Evolutionary conservation across 2,329 filamentous ascomycete species (phyloP), one percentile per base, ranked within the genome.

Genomic region (Epichloe hybrida): DNA sequence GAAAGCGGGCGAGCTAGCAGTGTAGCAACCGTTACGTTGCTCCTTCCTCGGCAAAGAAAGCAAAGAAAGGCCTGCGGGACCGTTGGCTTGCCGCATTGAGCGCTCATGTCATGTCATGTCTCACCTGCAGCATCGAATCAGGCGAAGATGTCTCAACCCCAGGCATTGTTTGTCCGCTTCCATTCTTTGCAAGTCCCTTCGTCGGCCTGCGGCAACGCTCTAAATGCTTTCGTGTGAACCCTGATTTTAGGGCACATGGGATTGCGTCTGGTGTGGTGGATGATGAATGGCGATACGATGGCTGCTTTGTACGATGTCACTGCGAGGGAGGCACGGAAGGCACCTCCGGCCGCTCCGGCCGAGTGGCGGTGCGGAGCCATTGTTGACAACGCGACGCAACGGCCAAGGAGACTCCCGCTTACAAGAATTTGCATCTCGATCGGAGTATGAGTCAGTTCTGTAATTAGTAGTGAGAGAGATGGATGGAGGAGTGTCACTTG

Each of bases 1-100:
- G 35, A 9, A 43, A 15, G 23, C 48, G 49, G 49, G 41, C 47
- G 15, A 46, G 48, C 9, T 41, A 53, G 43, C 48, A 27, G 36
- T 43, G 38, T 17, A 27, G 23, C 23, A 7, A 7, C 23, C 7
- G 27, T 27, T 27, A 0, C 8, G 21, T 7, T 6, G 15, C 43
- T 17, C 8, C 8, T 21, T 21, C 13, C 39, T 42, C n/a, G 7
- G 39, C 36, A 8, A 11, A 11, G 39, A 8, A 11, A 11, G 17
- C 21, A 21, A 21, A 21, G 21, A 21, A 21, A 4, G 21, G 15
- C n/a, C 39, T 41, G 39, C 39, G 17, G 4, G 39, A 41, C 39
- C 20, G 39, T 20, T 23, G 40, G 8, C 40, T 42, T 42, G 40
- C 40, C 42, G 42, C 42, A 44, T 34, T 44, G 27, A 31, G 27